Conservation (phyloP, 768 basidiomycete genomes). For the Phanerochaete carnosa region DNA sequence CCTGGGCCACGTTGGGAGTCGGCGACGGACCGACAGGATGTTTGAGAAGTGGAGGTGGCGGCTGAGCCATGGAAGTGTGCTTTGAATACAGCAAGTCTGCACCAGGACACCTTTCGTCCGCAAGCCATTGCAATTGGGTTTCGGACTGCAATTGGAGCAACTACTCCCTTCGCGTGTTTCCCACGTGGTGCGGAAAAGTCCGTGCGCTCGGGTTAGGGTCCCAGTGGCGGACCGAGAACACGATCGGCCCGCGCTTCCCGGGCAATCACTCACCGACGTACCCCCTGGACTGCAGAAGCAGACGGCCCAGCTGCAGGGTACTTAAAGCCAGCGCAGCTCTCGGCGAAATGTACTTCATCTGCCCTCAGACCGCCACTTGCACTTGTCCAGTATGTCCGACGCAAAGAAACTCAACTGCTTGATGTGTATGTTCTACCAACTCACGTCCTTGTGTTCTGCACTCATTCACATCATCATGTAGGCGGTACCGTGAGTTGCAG, state of each 20-base stretch:
- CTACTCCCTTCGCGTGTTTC: conserved; percentile 4
- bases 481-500: conserved; percentile 41
- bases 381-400: conserved; percentile 35
- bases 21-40: conserved; percentile 6
- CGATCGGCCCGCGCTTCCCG: neutral
- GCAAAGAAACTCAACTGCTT: conserved; percentile 61
- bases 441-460: neutral
- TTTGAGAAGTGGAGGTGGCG: conserved; percentile 12
- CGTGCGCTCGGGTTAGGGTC: conserved; percentile 1
- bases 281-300: conserved; percentile 7
- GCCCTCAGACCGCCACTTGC: conserved; percentile 10
- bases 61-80: conserved; percentile 22
- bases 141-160: conserved; percentile 3
- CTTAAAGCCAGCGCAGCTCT: conserved; percentile 4
- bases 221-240: neutral
- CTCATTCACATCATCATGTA: conserved; percentile 20
- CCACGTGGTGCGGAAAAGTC: conserved; percentile 4
- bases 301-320: neutral
- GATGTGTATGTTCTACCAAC: conserved; percentile 61
- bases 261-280: neutral
- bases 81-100: conserved; percentile 9
- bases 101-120: neutral
- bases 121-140: conserved; percentile 1
- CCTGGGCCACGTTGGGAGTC: conserved; percentile 14
- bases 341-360: conserved; percentile 3